Conservation (phyloP, 2,329 filamentous ascomycete genomes). For the Penicillium sp. region DNA sequence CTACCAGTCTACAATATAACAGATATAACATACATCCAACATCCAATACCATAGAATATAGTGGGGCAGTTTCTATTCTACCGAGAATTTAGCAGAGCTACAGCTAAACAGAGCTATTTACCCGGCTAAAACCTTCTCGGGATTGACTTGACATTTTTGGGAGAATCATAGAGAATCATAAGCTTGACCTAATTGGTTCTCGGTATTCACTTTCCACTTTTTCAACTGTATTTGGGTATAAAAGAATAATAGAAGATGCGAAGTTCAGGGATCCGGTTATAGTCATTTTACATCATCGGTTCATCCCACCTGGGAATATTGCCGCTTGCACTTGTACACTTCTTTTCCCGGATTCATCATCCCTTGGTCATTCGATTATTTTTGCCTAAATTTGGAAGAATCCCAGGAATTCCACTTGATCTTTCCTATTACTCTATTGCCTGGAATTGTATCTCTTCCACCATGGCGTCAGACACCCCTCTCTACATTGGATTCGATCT, state of each 20-base stretch:
- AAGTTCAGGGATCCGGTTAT: slow-evolving; percentile 4
- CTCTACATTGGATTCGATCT: slow-evolving; percentile 93
- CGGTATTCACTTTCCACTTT: slow-evolving; percentile 4
- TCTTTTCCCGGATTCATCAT: neutral
- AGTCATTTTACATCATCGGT: slow-evolving; percentile 22
- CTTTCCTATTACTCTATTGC: neutral
- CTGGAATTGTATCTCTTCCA: neutral
- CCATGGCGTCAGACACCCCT: slow-evolving; percentile 50
- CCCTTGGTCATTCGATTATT: neutral
- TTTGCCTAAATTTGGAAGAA: neutral
- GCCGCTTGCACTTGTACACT: slow-evolving; percentile 4
- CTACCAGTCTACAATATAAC: neutral
- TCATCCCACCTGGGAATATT: slow-evolving; percentile 7
- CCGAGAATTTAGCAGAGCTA: slow-evolving; percentile 18
- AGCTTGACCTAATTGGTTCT: neutral
- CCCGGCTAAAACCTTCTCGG: slow-evolving; percentile 4
- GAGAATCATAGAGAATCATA: neutral
- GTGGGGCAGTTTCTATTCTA: slow-evolving; percentile 14
- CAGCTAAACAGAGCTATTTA: slow-evolving; percentile 3
- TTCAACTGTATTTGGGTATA: neutral
- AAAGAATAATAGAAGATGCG: neutral
- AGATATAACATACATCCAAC: neutral
- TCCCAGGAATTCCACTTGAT: neutral
- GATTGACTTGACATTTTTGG: neutral
- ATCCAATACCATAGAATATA: neutral